Percentiles rank a stretch among this genome's conserved stretches.
Conservation (phyloP, 257 asterid genomes). For the Datura wrightii region DNA sequence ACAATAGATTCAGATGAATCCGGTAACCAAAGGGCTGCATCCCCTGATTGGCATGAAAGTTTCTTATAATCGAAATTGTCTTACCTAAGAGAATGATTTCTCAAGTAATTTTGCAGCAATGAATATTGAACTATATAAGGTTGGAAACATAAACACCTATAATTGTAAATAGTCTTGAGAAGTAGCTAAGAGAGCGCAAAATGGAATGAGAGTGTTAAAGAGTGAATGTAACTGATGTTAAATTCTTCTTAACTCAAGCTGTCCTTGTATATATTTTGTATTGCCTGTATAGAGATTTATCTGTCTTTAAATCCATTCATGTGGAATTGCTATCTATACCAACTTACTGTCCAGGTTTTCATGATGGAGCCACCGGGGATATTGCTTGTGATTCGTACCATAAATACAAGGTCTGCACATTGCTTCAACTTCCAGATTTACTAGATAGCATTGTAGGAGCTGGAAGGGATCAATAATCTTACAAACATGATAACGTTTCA, state of each 20-base stretch:
- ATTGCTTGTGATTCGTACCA: slow-evolving; percentile 42
- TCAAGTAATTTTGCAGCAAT: not conserved
- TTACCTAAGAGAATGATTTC: not conserved
- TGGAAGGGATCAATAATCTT: not conserved
- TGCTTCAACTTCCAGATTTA: not conserved
- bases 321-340: not conserved
- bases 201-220: not conserved
- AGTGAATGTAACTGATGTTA: not conserved
- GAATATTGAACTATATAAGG: not conserved
- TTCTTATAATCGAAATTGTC: not conserved
- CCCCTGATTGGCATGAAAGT: not conserved
- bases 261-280: not conserved
- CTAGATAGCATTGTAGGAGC: not conserved
- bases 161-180: not conserved
- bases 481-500: not conserved
- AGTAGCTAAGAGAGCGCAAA: not conserved
- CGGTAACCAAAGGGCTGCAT: too few species aligned
- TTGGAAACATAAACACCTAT: not conserved
- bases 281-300: not conserved
- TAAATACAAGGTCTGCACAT: slow-evolving; percentile 38
- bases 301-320: not conserved
- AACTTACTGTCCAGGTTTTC: not conserved
- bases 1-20: too few species aligned
- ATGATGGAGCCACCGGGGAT: slow-evolving; percentile 36
- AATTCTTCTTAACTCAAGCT: not conserved